These are phyloP conservation scores for Melastoma candidum DNA, from an alignment of 441 rosid species.

Conservation along the genomic window DNA sequence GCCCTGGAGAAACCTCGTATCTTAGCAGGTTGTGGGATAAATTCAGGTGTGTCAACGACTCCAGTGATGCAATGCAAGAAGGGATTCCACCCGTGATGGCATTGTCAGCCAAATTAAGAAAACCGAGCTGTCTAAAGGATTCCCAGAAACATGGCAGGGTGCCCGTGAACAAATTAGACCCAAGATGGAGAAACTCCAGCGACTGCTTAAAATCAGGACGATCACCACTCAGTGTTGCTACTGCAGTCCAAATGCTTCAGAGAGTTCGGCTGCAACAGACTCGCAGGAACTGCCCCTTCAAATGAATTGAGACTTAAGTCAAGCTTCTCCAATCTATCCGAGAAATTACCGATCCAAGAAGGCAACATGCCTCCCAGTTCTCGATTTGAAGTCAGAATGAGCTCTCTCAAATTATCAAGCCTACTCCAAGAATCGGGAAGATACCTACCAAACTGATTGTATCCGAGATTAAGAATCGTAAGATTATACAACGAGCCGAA, in stretches of 20 bases:
- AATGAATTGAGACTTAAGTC: conserved; percentile 62
- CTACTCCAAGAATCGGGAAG: conserved; percentile 36
- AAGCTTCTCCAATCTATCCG: conserved; percentile 45
- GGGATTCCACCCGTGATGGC: conserved; percentile 76
- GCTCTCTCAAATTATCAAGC: conserved; percentile 46
- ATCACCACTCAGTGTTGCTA: conserved; percentile 45
- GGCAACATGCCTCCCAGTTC: conserved; percentile 54
- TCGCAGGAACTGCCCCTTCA: conserved; percentile 51
- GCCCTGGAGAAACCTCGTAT: conserved; percentile 61
- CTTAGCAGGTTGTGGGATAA: conserved; percentile 51
- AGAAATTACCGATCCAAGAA: conserved; percentile 62
- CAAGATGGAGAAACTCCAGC: conserved; percentile 52
- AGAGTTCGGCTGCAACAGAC: conserved; percentile 39
- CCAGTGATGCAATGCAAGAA: conserved; percentile 61
- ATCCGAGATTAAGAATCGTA: conserved; percentile 54
- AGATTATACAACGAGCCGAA: conserved; percentile 45
- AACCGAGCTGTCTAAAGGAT: conserved; percentile 37
- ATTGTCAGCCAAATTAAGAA: conserved; percentile 55
- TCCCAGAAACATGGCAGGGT: conserved; percentile 78
- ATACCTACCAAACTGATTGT: conserved; percentile 42
- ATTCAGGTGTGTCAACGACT: conserved; percentile 46
- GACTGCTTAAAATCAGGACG: conserved; percentile 54
- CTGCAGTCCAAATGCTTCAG: conserved; percentile 54
- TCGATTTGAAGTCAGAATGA: conserved; percentile 44
- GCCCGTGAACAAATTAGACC: conserved; percentile 62